Evolutionary conservation across 805 yeast genomes (phyloP).

Genomic region (Kuraishia piskuri): DNA sequence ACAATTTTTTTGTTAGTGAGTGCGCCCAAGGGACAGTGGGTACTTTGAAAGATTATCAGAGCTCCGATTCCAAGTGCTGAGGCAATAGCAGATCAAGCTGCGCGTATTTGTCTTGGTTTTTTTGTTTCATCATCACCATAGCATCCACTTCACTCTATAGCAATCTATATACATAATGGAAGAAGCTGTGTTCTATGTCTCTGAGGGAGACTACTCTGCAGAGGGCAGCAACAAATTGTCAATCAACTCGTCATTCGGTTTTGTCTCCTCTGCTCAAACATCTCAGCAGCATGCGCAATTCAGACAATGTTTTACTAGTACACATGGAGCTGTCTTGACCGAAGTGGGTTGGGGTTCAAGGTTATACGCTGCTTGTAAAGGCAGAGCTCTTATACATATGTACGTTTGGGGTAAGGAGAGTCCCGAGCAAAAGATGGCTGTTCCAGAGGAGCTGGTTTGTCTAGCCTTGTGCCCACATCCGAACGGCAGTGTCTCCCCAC

Average conservation of each 20-base stretch:
- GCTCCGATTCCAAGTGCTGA: too few relatives aligned
- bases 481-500: conserved; percentile 2
- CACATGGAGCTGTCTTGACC: conserved; percentile 37
- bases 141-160: neutral
- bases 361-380: conserved; percentile 55
- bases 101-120: neutral
- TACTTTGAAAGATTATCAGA: too few relatives aligned
- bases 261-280: conserved; percentile 32
- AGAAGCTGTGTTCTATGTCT: conserved; percentile 39
- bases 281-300: conserved; percentile 40
- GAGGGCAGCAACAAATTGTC: conserved; percentile 15
- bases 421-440: conserved; percentile 70
- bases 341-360: conserved; percentile 40
- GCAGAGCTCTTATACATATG: conserved; percentile 67
- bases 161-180: conserved; percentile 29
- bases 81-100: too few relatives aligned
- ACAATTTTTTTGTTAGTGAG: neutral
- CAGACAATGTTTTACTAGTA: conserved; percentile 41
- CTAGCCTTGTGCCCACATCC: conserved; percentile 34
- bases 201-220: conserved; percentile 31
- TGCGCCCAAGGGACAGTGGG: neutral
- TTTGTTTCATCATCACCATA: too few relatives aligned
- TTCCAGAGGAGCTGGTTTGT: conserved; percentile 71
- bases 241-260: neutral
- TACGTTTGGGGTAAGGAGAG: conserved; percentile 65